Percentiles rank a stretch among this genome's conserved stretches.
Evolutionary conservation across 176 grass and related monocot genomes (phyloP).

Genomic region (Saccharum officinarum): DNA sequence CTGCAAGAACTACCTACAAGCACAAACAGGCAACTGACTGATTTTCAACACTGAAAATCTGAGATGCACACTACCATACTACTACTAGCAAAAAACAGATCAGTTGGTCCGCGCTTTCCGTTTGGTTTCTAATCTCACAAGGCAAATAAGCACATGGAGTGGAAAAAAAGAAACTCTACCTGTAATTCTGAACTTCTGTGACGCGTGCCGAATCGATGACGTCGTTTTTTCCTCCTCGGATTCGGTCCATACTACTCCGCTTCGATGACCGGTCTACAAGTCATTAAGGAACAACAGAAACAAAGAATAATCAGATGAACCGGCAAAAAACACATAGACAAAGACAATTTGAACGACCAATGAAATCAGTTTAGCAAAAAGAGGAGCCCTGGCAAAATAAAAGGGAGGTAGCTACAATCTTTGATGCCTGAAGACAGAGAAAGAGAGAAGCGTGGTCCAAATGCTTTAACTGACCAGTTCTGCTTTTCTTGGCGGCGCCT

Average conservation of each 20-base stretch:
- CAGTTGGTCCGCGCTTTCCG: not conserved
- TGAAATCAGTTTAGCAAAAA: conserved; percentile 35
- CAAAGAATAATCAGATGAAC: not conserved
- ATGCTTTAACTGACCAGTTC: conserved; percentile 79
- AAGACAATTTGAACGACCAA: not conserved
- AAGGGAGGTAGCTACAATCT: conserved; percentile 40
- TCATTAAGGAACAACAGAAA: conserved; percentile 5
- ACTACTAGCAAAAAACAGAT: not conserved
- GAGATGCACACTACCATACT: not conserved
- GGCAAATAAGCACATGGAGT: not conserved
- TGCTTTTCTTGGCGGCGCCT: conserved; percentile 85
- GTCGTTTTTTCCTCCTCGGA: conserved; percentile 49
- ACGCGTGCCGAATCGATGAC: conserved; percentile 40
- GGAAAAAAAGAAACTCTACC: conserved; percentile 24
- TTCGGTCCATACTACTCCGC: conserved; percentile 27
- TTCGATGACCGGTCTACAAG: conserved; percentile 24
- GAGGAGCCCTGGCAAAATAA: conserved; percentile 5
- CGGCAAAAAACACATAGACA: not conserved
- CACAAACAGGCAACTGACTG: not conserved
- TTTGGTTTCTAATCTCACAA: not conserved
- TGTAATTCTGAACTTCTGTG: conserved; percentile 83
- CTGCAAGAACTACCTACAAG: not conserved
- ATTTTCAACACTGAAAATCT: not conserved
- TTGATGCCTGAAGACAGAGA: conserved; percentile 45
- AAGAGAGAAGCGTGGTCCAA: conserved; percentile 41